Evolutionary conservation across 768 basidiomycete species (phyloP).

Genomic region (Boletus insuetus): DNA sequence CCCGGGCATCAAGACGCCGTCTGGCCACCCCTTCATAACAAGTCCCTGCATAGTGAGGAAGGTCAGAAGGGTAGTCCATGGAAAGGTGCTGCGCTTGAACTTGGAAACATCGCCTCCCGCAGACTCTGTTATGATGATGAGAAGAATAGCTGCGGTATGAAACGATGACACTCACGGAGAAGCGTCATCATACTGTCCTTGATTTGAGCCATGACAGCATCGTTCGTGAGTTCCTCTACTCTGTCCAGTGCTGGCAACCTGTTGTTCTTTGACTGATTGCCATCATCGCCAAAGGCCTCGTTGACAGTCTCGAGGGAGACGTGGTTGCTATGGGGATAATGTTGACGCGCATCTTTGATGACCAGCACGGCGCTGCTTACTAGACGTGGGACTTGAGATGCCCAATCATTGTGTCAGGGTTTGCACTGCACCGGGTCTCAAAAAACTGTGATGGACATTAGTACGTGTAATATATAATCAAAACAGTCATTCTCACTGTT

Average conservation of each 20-base stretch:
- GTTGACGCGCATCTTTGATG: background rate
- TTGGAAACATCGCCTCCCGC: background rate
- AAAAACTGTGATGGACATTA: background rate
- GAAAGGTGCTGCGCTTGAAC: background rate
- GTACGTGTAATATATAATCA: too few relatives aligned
- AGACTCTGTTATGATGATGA: background rate
- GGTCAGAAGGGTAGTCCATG: background rate
- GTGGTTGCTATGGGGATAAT: background rate
- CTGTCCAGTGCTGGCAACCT: background rate
- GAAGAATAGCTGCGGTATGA: too few relatives aligned
- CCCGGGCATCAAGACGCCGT: background rate
- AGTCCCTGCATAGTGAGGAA: background rate
- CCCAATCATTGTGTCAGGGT: background rate
- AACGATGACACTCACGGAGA: background rate
- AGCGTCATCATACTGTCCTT: background rate
- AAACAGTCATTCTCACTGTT: too few relatives aligned
- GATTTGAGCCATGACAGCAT: background rate
- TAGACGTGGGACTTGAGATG: conserved; percentile 7
- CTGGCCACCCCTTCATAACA: background rate
- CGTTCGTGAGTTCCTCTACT: background rate
- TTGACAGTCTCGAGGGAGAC: conserved; percentile 2
- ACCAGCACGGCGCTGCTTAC: background rate
- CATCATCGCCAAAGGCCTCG: background rate
- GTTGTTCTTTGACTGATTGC: background rate
- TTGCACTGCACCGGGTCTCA: background rate